A percentile compares a stretch with the other conserved stretches of the same genome.
phyloP scores from a whole-genome alignment of 805 yeast species.

The Metschnikowia kofuensis region DNA sequence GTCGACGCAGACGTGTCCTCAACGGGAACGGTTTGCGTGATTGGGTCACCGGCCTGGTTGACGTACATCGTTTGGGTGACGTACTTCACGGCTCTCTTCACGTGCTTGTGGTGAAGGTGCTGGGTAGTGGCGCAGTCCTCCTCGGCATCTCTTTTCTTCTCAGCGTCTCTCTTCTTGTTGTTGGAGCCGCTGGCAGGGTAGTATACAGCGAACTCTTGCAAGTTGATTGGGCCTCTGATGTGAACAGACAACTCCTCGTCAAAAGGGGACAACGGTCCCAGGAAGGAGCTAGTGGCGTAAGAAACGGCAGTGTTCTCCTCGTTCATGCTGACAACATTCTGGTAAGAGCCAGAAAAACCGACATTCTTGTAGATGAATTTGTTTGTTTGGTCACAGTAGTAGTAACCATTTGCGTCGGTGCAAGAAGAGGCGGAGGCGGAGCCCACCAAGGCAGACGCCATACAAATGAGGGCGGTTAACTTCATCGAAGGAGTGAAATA shows the following conservation, averaged over 20 bases:
- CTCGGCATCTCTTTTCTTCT: slow-evolving; percentile 27
- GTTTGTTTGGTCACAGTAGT: slow-evolving; percentile 70
- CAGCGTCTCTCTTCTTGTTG: slow-evolving; percentile 40
- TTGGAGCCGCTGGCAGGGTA: slow-evolving; percentile 52
- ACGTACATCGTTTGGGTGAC: slow-evolving; percentile 79
- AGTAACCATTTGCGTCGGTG: slow-evolving; percentile 63
- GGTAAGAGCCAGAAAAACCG: slow-evolving; percentile 83
- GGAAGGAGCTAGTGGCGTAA: slow-evolving; percentile 53
- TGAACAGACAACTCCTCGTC: slow-evolving; percentile 86
- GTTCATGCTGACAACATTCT: slow-evolving; percentile 79
- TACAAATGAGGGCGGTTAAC: slow-evolving; percentile 15
- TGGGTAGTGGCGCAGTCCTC: slow-evolving; percentile 46
- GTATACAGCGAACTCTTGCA: slow-evolving; percentile 87
- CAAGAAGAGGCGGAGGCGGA: slow-evolving; percentile 38
- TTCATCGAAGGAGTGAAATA: slow-evolving; percentile 17
- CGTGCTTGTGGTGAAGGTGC: slow-evolving; percentile 45
- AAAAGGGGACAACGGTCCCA: slow-evolving; percentile 74
- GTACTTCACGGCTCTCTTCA: slow-evolving; percentile 60
- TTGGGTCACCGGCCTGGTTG: slow-evolving; percentile 52
- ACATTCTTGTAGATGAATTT: slow-evolving; percentile 68
- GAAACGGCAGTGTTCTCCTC: slow-evolving; percentile 66
- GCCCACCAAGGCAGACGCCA: slow-evolving; percentile 17
- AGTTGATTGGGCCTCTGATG: slow-evolving; percentile 84
- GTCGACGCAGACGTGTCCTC: background rate
- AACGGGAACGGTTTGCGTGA: slow-evolving; percentile 16